Percentiles rank a stretch among this genome's conserved stretches.
Conservation (phyloP, 2,329 filamentous ascomycete species). For the Microcera coccophila region DNA sequence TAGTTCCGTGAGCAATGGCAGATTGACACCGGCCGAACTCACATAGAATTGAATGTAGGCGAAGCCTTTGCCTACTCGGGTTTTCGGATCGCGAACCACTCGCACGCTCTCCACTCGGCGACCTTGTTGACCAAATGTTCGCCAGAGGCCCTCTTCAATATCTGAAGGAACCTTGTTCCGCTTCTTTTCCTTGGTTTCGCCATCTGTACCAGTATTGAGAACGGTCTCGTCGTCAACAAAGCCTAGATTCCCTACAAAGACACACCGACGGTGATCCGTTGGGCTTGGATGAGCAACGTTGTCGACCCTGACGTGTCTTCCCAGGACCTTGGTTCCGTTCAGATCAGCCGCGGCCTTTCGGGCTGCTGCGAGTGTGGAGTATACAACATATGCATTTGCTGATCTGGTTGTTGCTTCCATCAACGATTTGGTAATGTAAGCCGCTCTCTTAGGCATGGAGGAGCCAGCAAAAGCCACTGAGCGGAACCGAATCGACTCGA, state of each 20-base stretch:
- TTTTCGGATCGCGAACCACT: constrained; percentile 83
- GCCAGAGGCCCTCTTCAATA: constrained; percentile 89
- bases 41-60: constrained; percentile 94
- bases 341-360: constrained; percentile 71
- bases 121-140: constrained; percentile 69
- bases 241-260: constrained; percentile 93
- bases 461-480: constrained; percentile 79
- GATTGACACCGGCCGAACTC: constrained; percentile 24
- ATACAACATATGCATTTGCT: constrained; percentile 92
- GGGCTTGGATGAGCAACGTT: constrained; percentile 82
- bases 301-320: constrained; percentile 86
- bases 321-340: constrained; percentile 80
- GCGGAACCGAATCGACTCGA: constrained; percentile 91
- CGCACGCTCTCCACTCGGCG: constrained; percentile 87
- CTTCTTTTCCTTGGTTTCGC: constrained; percentile 66
- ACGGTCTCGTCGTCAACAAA: constrained; percentile 91
- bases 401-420: constrained; percentile 90
- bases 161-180: constrained; percentile 73
- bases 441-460: constrained; percentile 85
- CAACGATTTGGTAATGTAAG: constrained; percentile 83
- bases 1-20: constrained; percentile 2
- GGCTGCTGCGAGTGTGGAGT: constrained; percentile 69
- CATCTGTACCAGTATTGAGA: constrained; percentile 60
- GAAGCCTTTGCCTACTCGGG: constrained; percentile 91
- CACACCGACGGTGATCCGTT: constrained; percentile 80